Evolutionary conservation across 116 monocot genomes (phyloP).

Genomic region (Iris pallida): DNA sequence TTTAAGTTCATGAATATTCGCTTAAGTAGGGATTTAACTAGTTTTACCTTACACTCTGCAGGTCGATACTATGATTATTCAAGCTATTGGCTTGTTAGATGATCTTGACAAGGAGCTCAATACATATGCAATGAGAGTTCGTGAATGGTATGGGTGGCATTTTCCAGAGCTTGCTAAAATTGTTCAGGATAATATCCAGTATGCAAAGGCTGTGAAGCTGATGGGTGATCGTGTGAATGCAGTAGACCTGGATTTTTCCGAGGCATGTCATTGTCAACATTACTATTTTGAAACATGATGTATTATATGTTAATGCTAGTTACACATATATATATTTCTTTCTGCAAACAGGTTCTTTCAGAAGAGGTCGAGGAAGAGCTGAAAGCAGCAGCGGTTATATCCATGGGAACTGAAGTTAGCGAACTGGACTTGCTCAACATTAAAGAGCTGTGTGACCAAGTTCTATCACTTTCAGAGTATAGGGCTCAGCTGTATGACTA

Average conservation of each 20-base stretch:
- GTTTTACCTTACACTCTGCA: slow-evolving; percentile 14
- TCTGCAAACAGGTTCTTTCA: slow-evolving; percentile 44
- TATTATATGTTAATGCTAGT: neutral
- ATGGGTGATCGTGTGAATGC: slow-evolving; percentile 80
- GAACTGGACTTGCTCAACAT: slow-evolving; percentile 77
- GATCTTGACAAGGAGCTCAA: slow-evolving; percentile 98
- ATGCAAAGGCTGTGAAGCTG: slow-evolving; percentile 72
- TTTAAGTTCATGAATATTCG: too few species aligned
- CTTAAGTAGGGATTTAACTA: slow-evolving; percentile 21
- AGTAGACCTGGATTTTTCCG: slow-evolving; percentile 77
- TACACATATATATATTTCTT: neutral
- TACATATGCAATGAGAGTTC: slow-evolving; percentile 97
- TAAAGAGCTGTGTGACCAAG: slow-evolving; percentile 83
- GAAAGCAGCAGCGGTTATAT: slow-evolving; percentile 74
- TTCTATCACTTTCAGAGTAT: slow-evolving; percentile 84
- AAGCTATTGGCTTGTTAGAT: slow-evolving; percentile 94
- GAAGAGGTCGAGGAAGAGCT: slow-evolving; percentile 77
- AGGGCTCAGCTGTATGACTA: slow-evolving; percentile 87
- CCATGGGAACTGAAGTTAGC: slow-evolving; percentile 95
- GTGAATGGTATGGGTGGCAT: slow-evolving; percentile 99
- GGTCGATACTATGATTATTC: slow-evolving; percentile 97
- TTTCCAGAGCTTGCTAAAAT: slow-evolving; percentile 94
- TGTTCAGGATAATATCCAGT: slow-evolving; percentile 73
- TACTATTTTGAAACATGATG: slow-evolving; percentile 14
- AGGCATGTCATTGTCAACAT: slow-evolving; percentile 31